These are phyloP conservation scores for Primulina tabacum DNA, from an alignment of 257 asterid genomes.

Conservation along the genomic window DNA sequence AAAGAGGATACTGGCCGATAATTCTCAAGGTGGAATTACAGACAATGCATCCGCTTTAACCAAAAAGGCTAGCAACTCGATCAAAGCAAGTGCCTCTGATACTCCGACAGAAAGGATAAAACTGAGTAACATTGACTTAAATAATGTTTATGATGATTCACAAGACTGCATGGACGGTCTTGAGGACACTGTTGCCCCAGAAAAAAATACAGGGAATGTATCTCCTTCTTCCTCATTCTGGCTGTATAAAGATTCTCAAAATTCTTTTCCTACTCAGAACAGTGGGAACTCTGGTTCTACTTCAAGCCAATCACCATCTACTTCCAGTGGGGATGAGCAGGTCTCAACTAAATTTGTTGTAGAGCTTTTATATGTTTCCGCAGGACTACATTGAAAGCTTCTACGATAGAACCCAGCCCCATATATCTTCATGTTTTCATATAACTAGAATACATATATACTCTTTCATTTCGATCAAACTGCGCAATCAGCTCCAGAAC, in stretches of 20 bases:
- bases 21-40: conserved; percentile 35
- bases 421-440: neutral
- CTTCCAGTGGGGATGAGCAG: conserved; percentile 90
- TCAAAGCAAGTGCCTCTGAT: conserved; percentile 36
- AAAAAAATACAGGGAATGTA: conserved; percentile 33
- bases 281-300: conserved; percentile 78
- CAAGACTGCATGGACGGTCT: conserved; percentile 60
- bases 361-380: neutral
- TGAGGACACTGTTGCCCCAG: conserved; percentile 35
- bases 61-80: conserved; percentile 32
- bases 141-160: conserved; percentile 72
- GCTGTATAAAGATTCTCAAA: conserved; percentile 50
- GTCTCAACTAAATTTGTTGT: conserved; percentile 32
- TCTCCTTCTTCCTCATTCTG: conserved; percentile 46
- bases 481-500: neutral
- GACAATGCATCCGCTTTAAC: conserved; percentile 38
- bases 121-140: conserved; percentile 66
- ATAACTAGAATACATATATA: neutral
- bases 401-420: neutral
- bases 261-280: conserved; percentile 57
- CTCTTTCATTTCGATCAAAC: neutral
- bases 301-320: conserved; percentile 69
- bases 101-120: conserved; percentile 36
- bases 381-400: neutral
- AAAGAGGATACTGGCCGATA: conserved; percentile 26